Conservation (phyloP, 1,284 basidiomycete species). For the Papiliotrema nemorosa region DNA sequence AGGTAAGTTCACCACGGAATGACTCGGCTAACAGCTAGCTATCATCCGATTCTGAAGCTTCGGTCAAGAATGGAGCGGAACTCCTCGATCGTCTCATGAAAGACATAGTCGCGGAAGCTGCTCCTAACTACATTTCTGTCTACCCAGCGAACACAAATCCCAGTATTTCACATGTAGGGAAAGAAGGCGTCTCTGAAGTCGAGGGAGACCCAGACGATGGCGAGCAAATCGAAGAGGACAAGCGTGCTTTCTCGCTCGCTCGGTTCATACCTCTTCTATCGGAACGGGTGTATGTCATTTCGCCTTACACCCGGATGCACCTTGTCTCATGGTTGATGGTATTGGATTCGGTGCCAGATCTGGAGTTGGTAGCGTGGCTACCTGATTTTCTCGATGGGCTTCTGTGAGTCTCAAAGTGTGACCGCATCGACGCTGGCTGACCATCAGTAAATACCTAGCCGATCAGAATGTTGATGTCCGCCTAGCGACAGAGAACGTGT, state of each 20-base stretch:
- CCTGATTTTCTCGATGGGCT: constrained; percentile 94
- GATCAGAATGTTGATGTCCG: constrained; percentile 94
- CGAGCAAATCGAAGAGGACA: constrained; percentile 47
- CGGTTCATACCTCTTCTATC: constrained; percentile 91
- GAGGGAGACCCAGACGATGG: constrained; percentile 3
- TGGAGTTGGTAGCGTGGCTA: constrained; percentile 90
- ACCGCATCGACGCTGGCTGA: constrained; percentile 1
- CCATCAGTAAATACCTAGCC: constrained; percentile 79
- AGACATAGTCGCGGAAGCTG: constrained; percentile 95
- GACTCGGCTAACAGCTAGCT: constrained; percentile 58
- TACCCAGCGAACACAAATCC: constrained; percentile 55
- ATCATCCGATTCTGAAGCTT: constrained; percentile 90
- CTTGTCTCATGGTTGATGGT: constrained; percentile 96
- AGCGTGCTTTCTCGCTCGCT: constrained; percentile 79
- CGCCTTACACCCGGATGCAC: constrained; percentile 93
- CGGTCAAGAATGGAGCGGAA: constrained; percentile 98
- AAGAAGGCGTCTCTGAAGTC: background rate
- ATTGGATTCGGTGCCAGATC: constrained; percentile 91
- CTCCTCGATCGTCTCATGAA: constrained; percentile 95
- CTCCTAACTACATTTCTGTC: constrained; percentile 88
- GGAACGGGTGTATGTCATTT: constrained; percentile 91
- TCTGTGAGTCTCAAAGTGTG: constrained; percentile 58
- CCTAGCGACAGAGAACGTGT: constrained; percentile 82
- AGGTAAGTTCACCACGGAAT: constrained; percentile 56
- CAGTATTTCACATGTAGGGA: constrained; percentile 14